Evolutionary conservation across 208 protist genomes (phyloP).

Genomic region (Phytomonas sp.): DNA sequence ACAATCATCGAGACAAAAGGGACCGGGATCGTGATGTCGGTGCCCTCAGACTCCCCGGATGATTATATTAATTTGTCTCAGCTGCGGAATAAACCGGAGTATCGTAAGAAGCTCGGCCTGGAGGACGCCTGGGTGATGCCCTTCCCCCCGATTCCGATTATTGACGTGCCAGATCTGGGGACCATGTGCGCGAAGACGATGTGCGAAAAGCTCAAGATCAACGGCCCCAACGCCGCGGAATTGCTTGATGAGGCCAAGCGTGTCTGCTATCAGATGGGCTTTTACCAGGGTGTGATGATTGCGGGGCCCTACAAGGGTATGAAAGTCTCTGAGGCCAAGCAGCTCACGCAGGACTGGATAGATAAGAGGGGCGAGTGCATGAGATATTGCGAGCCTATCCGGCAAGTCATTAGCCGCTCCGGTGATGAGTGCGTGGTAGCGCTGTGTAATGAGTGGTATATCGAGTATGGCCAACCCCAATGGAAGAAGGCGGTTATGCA

Average conservation of each 20-base stretch:
- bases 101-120: conserved; percentile 89
- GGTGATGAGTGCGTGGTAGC: conserved; percentile 99
- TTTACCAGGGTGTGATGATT: conserved; percentile 96
- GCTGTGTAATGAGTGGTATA: conserved; percentile 98
- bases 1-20: conserved; percentile 96
- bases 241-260: conserved; percentile 97
- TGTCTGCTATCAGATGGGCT: conserved; percentile 95
- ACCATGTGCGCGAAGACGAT: conserved; percentile 70
- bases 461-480: conserved; percentile 98
- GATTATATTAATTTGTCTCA: conserved; percentile 97
- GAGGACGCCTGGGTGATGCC: conserved; percentile 94
- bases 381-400: conserved; percentile 96
- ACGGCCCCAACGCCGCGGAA: conserved; percentile 92
- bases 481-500: conserved; percentile 89
- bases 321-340: conserved; percentile 94
- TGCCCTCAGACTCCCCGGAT: conserved; percentile 97
- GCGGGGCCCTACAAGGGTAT: conserved; percentile 57
- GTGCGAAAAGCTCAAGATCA: conserved; percentile 95
- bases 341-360: conserved; percentile 68
- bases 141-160: conserved; percentile 94
- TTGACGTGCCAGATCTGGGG: conserved; percentile 92
- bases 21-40: conserved; percentile 98
- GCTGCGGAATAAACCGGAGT: conserved; percentile 92
- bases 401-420: conserved; percentile 95
- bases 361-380: conserved; percentile 76